Percentiles rank a stretch among this genome's conserved stretches.
These are phyloP conservation scores for Ballota nigra DNA, from an alignment of 257 asterid species.

Conservation along the genomic window DNA sequence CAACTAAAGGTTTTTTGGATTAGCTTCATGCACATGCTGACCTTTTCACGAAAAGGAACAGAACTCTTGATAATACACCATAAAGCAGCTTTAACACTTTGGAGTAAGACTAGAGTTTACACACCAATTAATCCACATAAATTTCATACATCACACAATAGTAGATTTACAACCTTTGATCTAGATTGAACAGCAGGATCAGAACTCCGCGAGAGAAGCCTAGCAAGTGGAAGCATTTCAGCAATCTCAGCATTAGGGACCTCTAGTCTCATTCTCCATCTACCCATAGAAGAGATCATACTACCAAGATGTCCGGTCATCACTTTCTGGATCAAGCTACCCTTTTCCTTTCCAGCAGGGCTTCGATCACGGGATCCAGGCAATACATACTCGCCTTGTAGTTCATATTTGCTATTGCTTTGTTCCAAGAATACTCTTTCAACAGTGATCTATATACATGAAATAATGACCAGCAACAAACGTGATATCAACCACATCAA, in stretches of 20 bases:
- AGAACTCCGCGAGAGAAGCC: constrained; percentile 95
- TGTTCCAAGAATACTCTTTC: constrained; percentile 94
- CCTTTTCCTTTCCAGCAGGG: constrained; percentile 77
- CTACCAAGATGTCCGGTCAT: constrained; percentile 96
- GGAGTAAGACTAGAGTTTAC: constrained; percentile 7
- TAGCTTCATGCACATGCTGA: too few relatives aligned
- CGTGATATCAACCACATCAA: constrained; percentile 20
- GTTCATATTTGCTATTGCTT: constrained; percentile 91
- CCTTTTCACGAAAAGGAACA: too few relatives aligned
- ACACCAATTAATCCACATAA: constrained; percentile 14
- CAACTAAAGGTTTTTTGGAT: too few relatives aligned
- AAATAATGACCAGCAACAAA: constrained; percentile 28
- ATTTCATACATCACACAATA: constrained; percentile 11
- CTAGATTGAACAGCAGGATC: constrained; percentile 98
- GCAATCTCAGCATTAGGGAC: constrained; percentile 98
- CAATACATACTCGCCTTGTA: constrained; percentile 98
- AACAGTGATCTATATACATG: constrained; percentile 70
- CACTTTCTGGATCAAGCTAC: constrained; percentile 87
- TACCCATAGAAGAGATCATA: constrained; percentile 96
- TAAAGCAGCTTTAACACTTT: too few relatives aligned
- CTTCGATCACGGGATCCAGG: constrained; percentile 95
- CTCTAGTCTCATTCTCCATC: constrained; percentile 99
- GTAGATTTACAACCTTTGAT: constrained; percentile 69
- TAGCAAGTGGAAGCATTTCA: constrained; percentile 99
- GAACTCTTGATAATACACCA: too few relatives aligned